Conservation (phyloP, 192 early-diverging fungal genomes). For the Chytriomyces sp. region DNA sequence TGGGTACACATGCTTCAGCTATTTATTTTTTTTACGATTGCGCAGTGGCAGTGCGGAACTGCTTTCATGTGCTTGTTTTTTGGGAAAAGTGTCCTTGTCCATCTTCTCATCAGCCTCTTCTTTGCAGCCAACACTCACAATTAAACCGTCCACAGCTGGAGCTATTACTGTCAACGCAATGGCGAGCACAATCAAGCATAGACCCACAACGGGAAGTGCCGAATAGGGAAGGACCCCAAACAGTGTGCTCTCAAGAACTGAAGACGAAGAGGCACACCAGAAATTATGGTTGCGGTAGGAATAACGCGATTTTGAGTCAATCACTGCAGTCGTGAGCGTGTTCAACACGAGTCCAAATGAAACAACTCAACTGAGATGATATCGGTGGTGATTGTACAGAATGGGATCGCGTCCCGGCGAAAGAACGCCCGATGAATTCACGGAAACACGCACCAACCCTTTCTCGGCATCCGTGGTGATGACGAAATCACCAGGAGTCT, state of each 20-base stretch:
- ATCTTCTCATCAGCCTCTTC: no score
- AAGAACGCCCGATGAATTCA: constrained; percentile 13
- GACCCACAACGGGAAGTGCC: constrained; percentile 19
- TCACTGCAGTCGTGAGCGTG: no score
- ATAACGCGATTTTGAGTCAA: no score
- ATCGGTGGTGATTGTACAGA: constrained; percentile 11
- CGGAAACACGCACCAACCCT: constrained; percentile 1
- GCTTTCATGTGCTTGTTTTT: no score
- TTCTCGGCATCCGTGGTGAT: constrained; percentile 3
- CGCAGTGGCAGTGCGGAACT: no score
- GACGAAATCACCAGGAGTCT: constrained; percentile 23
- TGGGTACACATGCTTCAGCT: no score
- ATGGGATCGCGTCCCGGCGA: constrained; percentile 6
- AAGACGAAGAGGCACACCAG: not conserved
- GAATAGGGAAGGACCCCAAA: constrained; percentile 23
- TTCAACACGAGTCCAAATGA: not conserved
- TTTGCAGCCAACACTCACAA: not conserved
- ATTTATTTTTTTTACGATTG: no score
- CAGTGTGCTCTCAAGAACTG: constrained; percentile 24
- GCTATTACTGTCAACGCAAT: not conserved
- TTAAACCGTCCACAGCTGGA: constrained; percentile 1
- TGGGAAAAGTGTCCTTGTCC: no score
- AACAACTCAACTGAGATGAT: constrained; percentile 24
- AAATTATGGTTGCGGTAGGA: no score
- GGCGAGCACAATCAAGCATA: not conserved